phyloP scores from a whole-genome alignment of 208 protist genomes.

The Trypanosomatidae sp. region DNA sequence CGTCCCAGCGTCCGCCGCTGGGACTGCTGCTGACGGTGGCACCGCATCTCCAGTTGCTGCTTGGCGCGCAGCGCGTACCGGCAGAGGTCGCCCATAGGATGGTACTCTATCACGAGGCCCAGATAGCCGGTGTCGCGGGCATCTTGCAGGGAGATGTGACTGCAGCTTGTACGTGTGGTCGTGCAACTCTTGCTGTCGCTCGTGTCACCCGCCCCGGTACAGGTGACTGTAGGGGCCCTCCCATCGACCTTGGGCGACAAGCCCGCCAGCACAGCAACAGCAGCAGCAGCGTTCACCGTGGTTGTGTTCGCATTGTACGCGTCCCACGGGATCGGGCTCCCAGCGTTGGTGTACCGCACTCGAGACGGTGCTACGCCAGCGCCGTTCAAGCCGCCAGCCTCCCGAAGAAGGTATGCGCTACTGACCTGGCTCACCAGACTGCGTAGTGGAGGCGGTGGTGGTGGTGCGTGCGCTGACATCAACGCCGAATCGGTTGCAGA shows the following conservation, averaged over 20 bases:
- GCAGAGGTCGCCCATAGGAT: constrained; percentile 79
- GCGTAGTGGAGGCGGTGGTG: neutral
- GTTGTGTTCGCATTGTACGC: constrained; percentile 1
- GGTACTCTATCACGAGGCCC: constrained; percentile 84
- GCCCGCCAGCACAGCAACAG: constrained; percentile 4
- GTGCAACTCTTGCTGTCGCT: neutral
- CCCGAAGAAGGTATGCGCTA: neutral
- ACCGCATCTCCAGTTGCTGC: constrained; percentile 18
- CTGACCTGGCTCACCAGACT: neutral
- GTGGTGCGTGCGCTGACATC: neutral
- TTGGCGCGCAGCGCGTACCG: constrained; percentile 57
- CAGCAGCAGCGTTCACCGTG: constrained; percentile 8
- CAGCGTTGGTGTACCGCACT: constrained; percentile 29
- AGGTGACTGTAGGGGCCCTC: neutral
- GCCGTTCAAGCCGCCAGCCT: neutral
- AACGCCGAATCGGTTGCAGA: neutral
- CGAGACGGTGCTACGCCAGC: neutral
- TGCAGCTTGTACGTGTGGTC: constrained; percentile 21
- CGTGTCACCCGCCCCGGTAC: neutral
- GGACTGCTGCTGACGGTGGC: constrained; percentile 11
- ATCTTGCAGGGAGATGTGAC: constrained; percentile 8
- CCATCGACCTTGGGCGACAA: neutral
- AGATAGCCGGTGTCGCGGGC: constrained; percentile 52
- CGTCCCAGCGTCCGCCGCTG: neutral
- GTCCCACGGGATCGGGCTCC: constrained; percentile 21